phyloP scores from a whole-genome alignment of 1,284 basidiomycete genomes.

The Tranzscheliella williamsii region DNA sequence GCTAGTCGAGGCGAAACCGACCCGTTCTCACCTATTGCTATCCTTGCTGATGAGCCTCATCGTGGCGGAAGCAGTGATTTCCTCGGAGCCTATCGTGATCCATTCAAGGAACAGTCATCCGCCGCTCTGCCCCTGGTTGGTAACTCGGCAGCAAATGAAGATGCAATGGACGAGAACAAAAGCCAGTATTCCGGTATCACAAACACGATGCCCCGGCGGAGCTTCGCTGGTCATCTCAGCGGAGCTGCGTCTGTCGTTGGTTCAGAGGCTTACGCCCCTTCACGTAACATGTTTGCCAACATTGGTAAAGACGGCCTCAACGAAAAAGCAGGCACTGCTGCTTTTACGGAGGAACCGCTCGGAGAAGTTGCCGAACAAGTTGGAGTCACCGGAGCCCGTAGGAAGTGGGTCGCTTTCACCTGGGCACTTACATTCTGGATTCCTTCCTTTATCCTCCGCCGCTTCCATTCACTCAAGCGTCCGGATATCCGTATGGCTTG shows the following conservation, averaged over 20 bases:
- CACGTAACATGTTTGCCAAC: slow-evolving; percentile 85
- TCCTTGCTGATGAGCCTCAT: slow-evolving; percentile 11
- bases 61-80: slow-evolving; percentile 62
- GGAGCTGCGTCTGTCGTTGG: slow-evolving; percentile 32
- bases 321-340: slow-evolving; percentile 48
- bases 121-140: slow-evolving; percentile 70
- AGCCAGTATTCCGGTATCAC: slow-evolving; percentile 42
- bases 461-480: slow-evolving; percentile 86
- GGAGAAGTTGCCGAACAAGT: slow-evolving; percentile 81
- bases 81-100: slow-evolving; percentile 56
- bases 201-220: slow-evolving; percentile 16
- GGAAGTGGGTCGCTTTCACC: slow-evolving; percentile 84
- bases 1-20: slow-evolving; percentile 65
- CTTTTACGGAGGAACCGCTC: slow-evolving; percentile 40
- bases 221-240: slow-evolving; percentile 32
- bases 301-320: slow-evolving; percentile 66
- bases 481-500: slow-evolving; percentile 92
- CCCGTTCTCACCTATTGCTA: slow-evolving; percentile 67
- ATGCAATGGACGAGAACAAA: slow-evolving; percentile 44
- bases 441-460: slow-evolving; percentile 73
- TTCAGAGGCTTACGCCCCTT: slow-evolving; percentile 74
- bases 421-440: slow-evolving; percentile 92
- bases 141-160: slow-evolving; percentile 6
- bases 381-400: slow-evolving; percentile 76
- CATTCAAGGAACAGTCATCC: slow-evolving; percentile 58